Percentiles rank a stretch among this genome's conserved stretches.
Evolutionary conservation across 2,329 filamentous ascomycete species (phyloP).

Genomic region (Juglanconis oblonga): DNA sequence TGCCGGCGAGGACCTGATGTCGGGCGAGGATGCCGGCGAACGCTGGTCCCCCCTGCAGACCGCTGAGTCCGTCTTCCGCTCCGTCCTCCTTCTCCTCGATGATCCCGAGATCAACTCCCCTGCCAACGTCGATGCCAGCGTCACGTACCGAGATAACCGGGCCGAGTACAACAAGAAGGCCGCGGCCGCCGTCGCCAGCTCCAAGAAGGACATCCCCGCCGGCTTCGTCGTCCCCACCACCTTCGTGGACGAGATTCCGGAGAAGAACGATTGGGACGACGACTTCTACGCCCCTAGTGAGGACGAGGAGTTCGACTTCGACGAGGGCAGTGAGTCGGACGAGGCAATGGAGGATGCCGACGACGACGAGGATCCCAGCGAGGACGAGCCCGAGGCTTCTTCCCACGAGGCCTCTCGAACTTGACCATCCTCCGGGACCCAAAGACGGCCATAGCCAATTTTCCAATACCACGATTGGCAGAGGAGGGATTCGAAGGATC

Average conservation of each 20-base stretch:
- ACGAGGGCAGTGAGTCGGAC: slow-evolving; percentile 62
- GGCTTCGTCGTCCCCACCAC: slow-evolving; percentile 81
- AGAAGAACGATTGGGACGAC: slow-evolving; percentile 66
- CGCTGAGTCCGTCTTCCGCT: slow-evolving; percentile 91
- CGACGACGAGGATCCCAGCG: slow-evolving; percentile 44
- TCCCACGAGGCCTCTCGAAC: background rate
- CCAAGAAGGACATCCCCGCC: slow-evolving; percentile 74
- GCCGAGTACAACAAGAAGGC: slow-evolving; percentile 69
- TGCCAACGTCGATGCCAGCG: slow-evolving; percentile 89
- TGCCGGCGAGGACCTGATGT: slow-evolving; percentile 89
- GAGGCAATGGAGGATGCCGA: slow-evolving; percentile 60
- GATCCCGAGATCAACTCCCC: slow-evolving; percentile 91
- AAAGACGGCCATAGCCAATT: background rate
- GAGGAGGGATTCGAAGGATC: background rate
- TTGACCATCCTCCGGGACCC: background rate
- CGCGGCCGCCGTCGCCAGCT: slow-evolving; percentile 65
- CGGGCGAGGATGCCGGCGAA: slow-evolving; percentile 84
- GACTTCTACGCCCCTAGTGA: slow-evolving; percentile 80
- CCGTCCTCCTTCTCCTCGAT: slow-evolving; percentile 86
- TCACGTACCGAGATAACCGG: slow-evolving; percentile 75
- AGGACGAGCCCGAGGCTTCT: background rate
- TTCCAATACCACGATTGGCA: background rate
- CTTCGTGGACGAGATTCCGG: slow-evolving; percentile 57
- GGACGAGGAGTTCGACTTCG: slow-evolving; percentile 75
- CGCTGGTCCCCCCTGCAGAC: slow-evolving; percentile 93